Evolutionary conservation across 352 stramenopile species (phyloP).

Genomic region (Phytophthora melonis): DNA sequence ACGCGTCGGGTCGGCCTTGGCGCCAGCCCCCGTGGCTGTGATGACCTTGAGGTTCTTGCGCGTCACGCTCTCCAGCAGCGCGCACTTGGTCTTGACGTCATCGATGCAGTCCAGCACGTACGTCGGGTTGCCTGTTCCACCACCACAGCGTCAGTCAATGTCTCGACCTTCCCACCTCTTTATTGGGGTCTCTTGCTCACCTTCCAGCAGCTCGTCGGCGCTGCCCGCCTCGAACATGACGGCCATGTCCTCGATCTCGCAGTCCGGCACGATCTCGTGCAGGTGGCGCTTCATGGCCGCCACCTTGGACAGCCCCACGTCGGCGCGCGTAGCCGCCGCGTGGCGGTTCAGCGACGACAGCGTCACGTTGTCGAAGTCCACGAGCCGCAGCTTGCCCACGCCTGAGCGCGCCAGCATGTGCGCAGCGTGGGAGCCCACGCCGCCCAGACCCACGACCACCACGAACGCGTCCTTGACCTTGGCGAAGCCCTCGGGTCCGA

Average conservation of each 20-base stretch:
- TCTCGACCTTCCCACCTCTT: neutral
- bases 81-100: constrained; percentile 97
- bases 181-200: constrained; percentile 8
- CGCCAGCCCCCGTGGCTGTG: constrained; percentile 93
- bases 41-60: constrained; percentile 83
- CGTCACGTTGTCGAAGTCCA: constrained; percentile 99
- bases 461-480: constrained; percentile 92
- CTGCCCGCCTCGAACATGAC: constrained; percentile 92
- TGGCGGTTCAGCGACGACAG: constrained; percentile 99
- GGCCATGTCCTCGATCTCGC: constrained; percentile 86
- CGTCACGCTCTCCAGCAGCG: constrained; percentile 93
- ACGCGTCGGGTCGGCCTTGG: constrained; percentile 96
- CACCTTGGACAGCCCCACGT: constrained; percentile 97
- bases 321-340: constrained; percentile 95
- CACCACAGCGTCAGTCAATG: neutral
- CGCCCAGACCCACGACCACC: constrained; percentile 96
- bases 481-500: constrained; percentile 93
- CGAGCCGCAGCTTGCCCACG: constrained; percentile 94
- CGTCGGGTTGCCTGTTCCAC: constrained; percentile 72
- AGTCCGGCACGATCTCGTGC: constrained; percentile 76
- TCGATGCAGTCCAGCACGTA: constrained; percentile 99
- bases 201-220: constrained; percentile 85
- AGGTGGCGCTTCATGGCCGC: constrained; percentile 88
- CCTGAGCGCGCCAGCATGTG: constrained; percentile 98
- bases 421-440: constrained; percentile 97